Conservation (phyloP, 2,329 filamentous ascomycete species). For the Aspergillus sp. region DNA sequence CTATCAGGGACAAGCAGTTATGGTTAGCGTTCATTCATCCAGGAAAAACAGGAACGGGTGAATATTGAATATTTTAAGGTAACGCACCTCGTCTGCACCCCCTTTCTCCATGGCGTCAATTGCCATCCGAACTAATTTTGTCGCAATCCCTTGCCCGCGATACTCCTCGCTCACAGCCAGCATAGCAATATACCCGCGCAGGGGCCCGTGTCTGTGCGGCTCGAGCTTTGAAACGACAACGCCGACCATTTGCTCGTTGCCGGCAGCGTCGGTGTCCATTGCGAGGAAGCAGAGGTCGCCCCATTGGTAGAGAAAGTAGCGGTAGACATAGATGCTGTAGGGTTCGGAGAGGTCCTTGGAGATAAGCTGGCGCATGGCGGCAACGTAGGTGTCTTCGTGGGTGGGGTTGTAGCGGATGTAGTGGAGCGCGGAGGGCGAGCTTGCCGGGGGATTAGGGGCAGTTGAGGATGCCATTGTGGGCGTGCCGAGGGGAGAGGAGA, state of each 20-base stretch:
- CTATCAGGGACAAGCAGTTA: conserved; percentile 28
- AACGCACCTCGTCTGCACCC: conserved; percentile 74
- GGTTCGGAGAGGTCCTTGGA: conserved; percentile 96
- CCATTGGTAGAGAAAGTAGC: conserved; percentile 98
- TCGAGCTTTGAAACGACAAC: conserved; percentile 96
- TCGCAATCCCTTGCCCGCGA: conserved; percentile 83
- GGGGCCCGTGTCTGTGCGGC: conserved; percentile 78
- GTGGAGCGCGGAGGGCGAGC: conserved; percentile 45
- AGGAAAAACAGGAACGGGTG: neutral
- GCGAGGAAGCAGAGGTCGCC: conserved; percentile 91
- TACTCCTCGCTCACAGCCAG: conserved; percentile 81
- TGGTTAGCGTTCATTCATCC: neutral
- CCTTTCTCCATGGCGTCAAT: conserved; percentile 86
- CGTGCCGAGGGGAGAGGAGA: neutral
- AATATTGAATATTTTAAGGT: neutral
- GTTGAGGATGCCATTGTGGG: neutral
- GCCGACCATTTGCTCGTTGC: conserved; percentile 62
- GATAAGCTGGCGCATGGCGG: conserved; percentile 87
- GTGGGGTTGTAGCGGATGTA: conserved; percentile 61
- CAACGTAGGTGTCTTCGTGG: conserved; percentile 68
- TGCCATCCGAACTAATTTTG: conserved; percentile 80
- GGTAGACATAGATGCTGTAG: conserved; percentile 98
- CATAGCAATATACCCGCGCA: conserved; percentile 97
- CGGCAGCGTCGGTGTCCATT: conserved; percentile 47
- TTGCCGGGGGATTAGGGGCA: conserved; percentile 22